Percentiles rank a stretch among this genome's conserved stretches.
Evolutionary conservation across 2,329 filamentous ascomycete species (phyloP).

Genomic region (Neopestalotiopsis clavispora): DNA sequence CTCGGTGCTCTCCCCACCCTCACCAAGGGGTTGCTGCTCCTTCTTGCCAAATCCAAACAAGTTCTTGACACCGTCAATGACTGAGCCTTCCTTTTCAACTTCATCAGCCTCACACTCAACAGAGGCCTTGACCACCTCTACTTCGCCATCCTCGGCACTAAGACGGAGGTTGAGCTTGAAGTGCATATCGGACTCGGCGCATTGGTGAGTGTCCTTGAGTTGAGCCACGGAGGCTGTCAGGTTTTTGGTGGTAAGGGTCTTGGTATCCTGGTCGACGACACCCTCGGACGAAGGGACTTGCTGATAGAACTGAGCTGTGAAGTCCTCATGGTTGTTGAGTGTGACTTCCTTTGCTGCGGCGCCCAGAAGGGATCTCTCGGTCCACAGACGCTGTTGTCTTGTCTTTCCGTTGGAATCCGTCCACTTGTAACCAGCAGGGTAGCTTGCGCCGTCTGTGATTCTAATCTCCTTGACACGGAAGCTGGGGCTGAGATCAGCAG

Average conservation of each 20-base stretch:
- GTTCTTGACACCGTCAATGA: conserved; percentile 95
- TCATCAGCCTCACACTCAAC: conserved; percentile 86
- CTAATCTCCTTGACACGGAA: conserved; percentile 98
- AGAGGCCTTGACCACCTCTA: conserved; percentile 75
- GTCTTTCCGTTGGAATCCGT: conserved; percentile 69
- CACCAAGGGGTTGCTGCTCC: conserved; percentile 76
- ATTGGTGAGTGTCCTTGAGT: conserved; percentile 80
- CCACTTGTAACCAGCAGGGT: conserved; percentile 79
- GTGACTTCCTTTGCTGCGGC: conserved; percentile 81
- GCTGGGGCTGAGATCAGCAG: conserved; percentile 87
- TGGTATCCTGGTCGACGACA: conserved; percentile 62
- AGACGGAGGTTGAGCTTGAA: conserved; percentile 81
- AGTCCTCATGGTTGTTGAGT: conserved; percentile 82
- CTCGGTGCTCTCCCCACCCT: conserved; percentile 57
- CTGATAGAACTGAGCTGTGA: conserved; percentile 81
- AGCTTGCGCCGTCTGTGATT: conserved; percentile 76
- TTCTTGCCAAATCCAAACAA: conserved; percentile 94
- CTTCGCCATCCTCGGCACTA: conserved; percentile 74
- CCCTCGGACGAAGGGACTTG: conserved; percentile 57
- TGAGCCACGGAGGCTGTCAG: conserved; percentile 81
- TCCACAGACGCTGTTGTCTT: conserved; percentile 83
- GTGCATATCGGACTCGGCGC: conserved; percentile 75
- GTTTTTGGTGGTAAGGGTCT: conserved; percentile 78
- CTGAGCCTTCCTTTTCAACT: conserved; percentile 69
- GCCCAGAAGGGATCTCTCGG: conserved; percentile 75